Conservation (phyloP, 2,329 filamentous ascomycete species). For the Ophiostoma ulmi region DNA sequence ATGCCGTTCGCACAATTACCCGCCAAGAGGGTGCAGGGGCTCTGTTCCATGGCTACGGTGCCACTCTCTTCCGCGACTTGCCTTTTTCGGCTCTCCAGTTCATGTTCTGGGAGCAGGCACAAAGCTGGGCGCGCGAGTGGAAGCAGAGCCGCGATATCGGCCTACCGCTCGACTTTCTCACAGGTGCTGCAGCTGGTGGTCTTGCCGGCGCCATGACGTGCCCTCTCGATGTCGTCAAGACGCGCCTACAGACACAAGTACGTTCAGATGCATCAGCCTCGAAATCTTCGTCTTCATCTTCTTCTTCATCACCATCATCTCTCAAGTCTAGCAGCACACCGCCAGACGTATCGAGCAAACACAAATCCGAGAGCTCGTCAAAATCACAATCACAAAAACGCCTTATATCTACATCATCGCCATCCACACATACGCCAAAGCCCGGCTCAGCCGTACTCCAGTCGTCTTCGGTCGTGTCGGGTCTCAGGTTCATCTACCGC, state of each 20-base stretch:
- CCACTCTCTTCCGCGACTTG: constrained; percentile 87
- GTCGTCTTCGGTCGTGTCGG: constrained; percentile 82
- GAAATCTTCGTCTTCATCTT: background rate
- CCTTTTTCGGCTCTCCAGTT: constrained; percentile 96
- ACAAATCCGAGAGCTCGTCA: constrained; percentile 28
- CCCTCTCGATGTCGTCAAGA: constrained; percentile 95
- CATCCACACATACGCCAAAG: constrained; percentile 73
- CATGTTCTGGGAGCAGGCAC: constrained; percentile 95
- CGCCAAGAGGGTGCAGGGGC: constrained; percentile 76
- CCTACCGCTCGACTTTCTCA: constrained; percentile 76
- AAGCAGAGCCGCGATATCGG: constrained; percentile 80
- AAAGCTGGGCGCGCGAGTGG: constrained; percentile 72
- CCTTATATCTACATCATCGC: constrained; percentile 82
- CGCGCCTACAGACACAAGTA: constrained; percentile 88
- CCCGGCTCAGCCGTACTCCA: constrained; percentile 76
- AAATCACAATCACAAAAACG: constrained; percentile 50
- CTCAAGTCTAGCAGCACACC: constrained; percentile 21
- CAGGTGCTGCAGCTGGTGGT: constrained; percentile 82
- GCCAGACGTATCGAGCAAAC: constrained; percentile 22
- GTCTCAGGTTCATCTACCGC: constrained; percentile 79
- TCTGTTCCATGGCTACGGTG: constrained; percentile 94
- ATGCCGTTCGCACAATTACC: constrained; percentile 82
- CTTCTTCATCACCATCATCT: constrained; percentile 20
- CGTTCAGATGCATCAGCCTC: constrained; percentile 35
- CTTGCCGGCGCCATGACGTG: constrained; percentile 93